A percentile compares a stretch with the other conserved stretches of the same genome.
Conservation (phyloP, 768 basidiomycete species). For the Trametopsis cervina region DNA sequence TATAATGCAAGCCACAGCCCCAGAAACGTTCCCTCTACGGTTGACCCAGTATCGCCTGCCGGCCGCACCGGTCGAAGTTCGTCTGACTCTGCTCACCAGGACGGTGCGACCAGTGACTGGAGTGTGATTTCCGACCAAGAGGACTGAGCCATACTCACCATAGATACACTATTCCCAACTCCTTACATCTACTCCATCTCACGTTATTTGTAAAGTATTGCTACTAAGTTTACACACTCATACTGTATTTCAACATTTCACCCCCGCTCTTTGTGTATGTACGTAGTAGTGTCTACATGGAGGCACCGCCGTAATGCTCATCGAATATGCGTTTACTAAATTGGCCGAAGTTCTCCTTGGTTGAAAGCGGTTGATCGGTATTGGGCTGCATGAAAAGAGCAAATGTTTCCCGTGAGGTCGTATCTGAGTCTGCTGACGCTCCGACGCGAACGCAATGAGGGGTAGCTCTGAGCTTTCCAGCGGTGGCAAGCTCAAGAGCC, state of each 20-base stretch:
- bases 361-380: constrained; percentile 64
- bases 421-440: constrained; percentile 32
- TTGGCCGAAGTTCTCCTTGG: constrained; percentile 74
- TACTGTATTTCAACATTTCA: too few species aligned
- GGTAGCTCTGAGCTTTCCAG: constrained; percentile 75
- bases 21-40: constrained; percentile 16
- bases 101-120: constrained; percentile 69
- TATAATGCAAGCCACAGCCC: constrained; percentile 21
- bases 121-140: constrained; percentile 80
- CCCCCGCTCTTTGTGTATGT: too few species aligned
- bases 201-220: not conserved
- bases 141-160: constrained; percentile 35
- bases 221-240: not conserved
- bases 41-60: too few species aligned
- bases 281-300: constrained; percentile 2
- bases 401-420: constrained; percentile 80
- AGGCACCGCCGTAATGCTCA: constrained; percentile 37
- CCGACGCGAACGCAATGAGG: constrained; percentile 91
- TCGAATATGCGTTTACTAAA: constrained; percentile 82
- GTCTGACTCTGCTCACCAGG: constrained; percentile 33
- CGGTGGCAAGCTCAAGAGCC: constrained; percentile 86
- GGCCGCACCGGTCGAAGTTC: constrained; percentile 19
- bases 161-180: too few species aligned
- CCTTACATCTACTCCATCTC: constrained; percentile 29
- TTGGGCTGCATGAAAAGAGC: constrained; percentile 89